phyloP scores from a whole-genome alignment of 805 yeast genomes.

The Candida maesae region DNA sequence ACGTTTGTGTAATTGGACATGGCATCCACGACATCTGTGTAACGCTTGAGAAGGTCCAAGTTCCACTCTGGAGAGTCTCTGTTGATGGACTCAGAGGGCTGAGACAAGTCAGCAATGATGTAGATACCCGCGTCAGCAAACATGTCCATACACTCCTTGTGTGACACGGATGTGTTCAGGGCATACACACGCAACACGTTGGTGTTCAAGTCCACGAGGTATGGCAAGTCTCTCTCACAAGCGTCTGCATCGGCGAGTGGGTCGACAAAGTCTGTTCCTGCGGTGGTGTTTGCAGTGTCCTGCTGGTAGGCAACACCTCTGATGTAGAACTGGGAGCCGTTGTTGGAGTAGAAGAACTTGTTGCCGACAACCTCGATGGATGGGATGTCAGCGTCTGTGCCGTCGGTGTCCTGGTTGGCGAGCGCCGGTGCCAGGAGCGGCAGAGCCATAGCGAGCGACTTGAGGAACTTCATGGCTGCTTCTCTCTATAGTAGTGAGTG shows the following conservation, averaged over 20 bases:
- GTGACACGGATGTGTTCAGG: slow-evolving; percentile 60
- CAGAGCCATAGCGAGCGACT: slow-evolving; percentile 1
- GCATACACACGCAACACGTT: slow-evolving; percentile 78
- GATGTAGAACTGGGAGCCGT: slow-evolving; percentile 72
- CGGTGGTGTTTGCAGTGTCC: slow-evolving; percentile 44
- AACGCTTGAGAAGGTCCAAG: slow-evolving; percentile 61
- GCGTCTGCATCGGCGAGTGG: slow-evolving; percentile 60
- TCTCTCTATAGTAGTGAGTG: no score
- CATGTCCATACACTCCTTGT: slow-evolving; percentile 64
- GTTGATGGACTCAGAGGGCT: slow-evolving; percentile 68
- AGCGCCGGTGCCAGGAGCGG: slow-evolving; percentile 5
- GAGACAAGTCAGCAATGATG: slow-evolving; percentile 76
- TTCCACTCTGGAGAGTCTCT: slow-evolving; percentile 71
- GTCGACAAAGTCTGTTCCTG: slow-evolving; percentile 43
- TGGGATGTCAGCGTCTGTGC: slow-evolving; percentile 35
- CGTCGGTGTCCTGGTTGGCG: slow-evolving; percentile 23
- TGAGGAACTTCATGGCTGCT: slow-evolving; percentile 6
- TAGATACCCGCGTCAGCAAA: slow-evolving; percentile 79
- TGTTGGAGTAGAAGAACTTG: slow-evolving; percentile 64
- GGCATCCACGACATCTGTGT: slow-evolving; percentile 71
- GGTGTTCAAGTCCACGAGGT: slow-evolving; percentile 54
- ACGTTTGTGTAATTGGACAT: slow-evolving; percentile 69
- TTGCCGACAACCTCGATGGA: slow-evolving; percentile 59
- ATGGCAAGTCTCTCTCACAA: slow-evolving; percentile 72
- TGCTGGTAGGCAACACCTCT: slow-evolving; percentile 76